Evolutionary conservation across 1,139 yeast genomes (phyloP).

Genomic region (Candida gigantensis): DNA sequence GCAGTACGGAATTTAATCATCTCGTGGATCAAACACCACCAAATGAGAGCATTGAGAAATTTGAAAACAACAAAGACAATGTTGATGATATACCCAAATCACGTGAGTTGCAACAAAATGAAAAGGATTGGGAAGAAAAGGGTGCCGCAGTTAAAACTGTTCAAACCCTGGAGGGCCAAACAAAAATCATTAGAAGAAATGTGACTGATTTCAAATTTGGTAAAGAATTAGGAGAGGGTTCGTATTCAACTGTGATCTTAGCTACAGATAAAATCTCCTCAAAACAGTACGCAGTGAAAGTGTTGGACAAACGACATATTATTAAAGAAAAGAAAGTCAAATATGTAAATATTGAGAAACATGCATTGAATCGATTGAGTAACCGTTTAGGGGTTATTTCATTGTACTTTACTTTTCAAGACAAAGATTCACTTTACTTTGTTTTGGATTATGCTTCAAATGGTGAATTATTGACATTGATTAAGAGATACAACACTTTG

Average conservation of each 20-base stretch:
- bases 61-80: background rate
- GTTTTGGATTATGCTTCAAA: conserved; percentile 91
- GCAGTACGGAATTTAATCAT: conserved; percentile 16
- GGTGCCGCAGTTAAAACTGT: conserved; percentile 42
- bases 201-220: conserved; percentile 89
- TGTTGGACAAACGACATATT: conserved; percentile 89
- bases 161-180: conserved; percentile 15
- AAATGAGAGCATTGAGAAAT: background rate
- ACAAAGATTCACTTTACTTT: conserved; percentile 81
- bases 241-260: conserved; percentile 89
- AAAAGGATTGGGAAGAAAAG: conserved; percentile 33
- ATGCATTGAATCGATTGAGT: conserved; percentile 82
- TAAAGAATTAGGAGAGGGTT: conserved; percentile 89
- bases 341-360: conserved; percentile 94
- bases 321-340: conserved; percentile 94
- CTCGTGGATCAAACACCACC: conserved; percentile 15
- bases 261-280: conserved; percentile 79
- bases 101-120: conserved; percentile 10
- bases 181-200: conserved; percentile 49
- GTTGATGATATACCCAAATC: conserved; percentile 13
- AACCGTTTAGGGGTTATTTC: conserved; percentile 75
- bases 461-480: conserved; percentile 82
- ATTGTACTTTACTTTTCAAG: conserved; percentile 91
- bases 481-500: conserved; percentile 75
- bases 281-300: conserved; percentile 83